Evolutionary conservation across 768 basidiomycete species (phyloP).

Genomic region (Mycena epipterygia): DNA sequence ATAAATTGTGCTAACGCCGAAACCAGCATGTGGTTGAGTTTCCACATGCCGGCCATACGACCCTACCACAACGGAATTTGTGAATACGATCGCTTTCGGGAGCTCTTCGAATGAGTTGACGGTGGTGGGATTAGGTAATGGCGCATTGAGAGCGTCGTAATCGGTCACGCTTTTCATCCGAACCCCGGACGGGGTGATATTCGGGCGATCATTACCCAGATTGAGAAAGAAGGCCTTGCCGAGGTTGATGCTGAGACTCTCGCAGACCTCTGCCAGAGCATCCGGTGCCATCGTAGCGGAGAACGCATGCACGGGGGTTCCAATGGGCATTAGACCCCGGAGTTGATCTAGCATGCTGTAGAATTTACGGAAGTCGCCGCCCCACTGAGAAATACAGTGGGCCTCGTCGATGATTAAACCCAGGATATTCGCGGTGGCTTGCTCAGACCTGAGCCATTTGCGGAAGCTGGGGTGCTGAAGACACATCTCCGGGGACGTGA

Average conservation of each 20-base stretch:
- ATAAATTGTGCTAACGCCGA: no score
- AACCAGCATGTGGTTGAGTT: no score
- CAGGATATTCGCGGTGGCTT: no score
- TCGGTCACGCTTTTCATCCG: not conserved
- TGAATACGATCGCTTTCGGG: not conserved
- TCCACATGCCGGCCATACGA: no score
- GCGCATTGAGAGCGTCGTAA: not conserved
- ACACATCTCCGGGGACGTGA: no score
- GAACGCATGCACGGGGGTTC: not conserved
- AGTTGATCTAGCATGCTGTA: not conserved
- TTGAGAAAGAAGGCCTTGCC: not conserved
- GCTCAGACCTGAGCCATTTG: no score
- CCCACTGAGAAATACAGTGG: not conserved
- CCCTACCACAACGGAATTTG: no score
- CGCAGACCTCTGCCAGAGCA: not conserved
- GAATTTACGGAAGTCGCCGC: no score
- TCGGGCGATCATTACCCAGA: not conserved
- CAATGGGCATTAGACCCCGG: not conserved
- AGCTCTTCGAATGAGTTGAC: not conserved
- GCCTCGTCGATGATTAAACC: conserved; percentile 38
- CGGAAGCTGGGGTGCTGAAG: no score
- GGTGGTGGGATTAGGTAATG: not conserved
- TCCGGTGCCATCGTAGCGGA: not conserved
- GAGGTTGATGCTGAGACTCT: not conserved
- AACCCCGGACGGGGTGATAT: not conserved